Percentiles rank a stretch among this genome's conserved stretches.
Conservation (phyloP, 768 basidiomycete species). For the Trametes cubensis region DNA sequence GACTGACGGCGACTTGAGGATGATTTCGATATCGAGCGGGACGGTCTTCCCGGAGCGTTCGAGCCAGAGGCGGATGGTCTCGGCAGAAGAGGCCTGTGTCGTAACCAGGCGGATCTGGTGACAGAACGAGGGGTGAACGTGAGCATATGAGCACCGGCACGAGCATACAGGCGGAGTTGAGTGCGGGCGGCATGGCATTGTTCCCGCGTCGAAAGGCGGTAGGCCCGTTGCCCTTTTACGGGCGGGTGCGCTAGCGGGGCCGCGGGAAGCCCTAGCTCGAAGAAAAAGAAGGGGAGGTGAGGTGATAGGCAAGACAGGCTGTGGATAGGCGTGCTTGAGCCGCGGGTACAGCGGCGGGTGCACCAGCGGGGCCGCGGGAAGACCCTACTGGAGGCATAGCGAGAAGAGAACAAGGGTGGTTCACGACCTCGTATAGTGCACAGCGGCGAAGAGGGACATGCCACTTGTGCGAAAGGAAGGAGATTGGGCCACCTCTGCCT, state of each 20-base stretch:
- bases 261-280: too few relatives aligned
- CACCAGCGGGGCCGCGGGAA: too few relatives aligned
- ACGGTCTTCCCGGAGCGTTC: conserved; percentile 73
- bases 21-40: conserved; percentile 81
- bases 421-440: too few relatives aligned
- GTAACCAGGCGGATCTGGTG: conserved; percentile 73
- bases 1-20: conserved; percentile 45
- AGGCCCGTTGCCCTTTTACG: neutral
- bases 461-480: too few relatives aligned
- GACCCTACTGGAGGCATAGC: too few relatives aligned
- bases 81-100: conserved; percentile 68
- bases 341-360: neutral
- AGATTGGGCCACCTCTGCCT: too few relatives aligned
- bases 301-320: too few relatives aligned
- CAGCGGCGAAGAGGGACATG: too few relatives aligned
- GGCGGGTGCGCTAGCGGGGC: neutral
- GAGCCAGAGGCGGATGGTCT: conserved; percentile 81
- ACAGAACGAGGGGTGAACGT: conserved; percentile 3
- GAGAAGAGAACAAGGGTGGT: too few relatives aligned
- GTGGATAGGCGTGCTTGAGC: neutral
- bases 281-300: too few relatives aligned
- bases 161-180: too few relatives aligned
- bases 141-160: neutral
- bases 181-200: neutral
- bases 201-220: neutral